phyloP scores from a whole-genome alignment of 305 asterid species.

The Fraxinus albicans region DNA sequence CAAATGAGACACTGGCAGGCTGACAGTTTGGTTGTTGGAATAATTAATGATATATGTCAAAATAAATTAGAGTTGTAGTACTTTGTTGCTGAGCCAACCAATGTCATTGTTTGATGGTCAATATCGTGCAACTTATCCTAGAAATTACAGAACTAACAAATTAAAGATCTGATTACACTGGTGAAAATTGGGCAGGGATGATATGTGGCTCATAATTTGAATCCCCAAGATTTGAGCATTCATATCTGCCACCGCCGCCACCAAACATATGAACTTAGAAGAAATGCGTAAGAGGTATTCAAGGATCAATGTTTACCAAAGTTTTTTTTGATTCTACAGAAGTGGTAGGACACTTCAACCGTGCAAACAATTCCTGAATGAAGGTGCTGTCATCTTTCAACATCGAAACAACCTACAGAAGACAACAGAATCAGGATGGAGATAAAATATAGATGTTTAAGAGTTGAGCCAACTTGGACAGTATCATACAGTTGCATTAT shows the following conservation, averaged over 20 bases:
- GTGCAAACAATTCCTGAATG: constrained; percentile 82
- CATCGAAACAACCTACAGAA: constrained; percentile 71
- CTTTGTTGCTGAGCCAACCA: neutral
- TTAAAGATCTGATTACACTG: neutral
- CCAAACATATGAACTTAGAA: neutral
- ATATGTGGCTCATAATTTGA: neutral
- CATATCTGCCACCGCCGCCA: neutral
- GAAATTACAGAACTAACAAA: neutral
- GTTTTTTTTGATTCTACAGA: constrained; percentile 73
- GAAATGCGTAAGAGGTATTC: neutral
- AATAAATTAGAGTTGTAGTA: neutral
- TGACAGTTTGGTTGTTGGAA: neutral
- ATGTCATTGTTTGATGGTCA: neutral
- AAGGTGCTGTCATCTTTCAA: constrained; percentile 84
- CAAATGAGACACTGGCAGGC: neutral
- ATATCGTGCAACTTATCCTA: neutral
- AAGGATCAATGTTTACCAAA: constrained; percentile 49
- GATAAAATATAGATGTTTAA: constrained; percentile 13
- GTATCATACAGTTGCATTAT: constrained; percentile 79
- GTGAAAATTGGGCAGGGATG: neutral
- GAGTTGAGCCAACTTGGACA: constrained; percentile 17
- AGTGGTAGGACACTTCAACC: constrained; percentile 64
- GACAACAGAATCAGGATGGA: constrained; percentile 25
- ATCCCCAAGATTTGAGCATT: neutral
- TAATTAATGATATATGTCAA: neutral